Evolutionary conservation across 1,139 yeast species (phyloP).

Genomic region (Scheffersomyces quercinus): DNA sequence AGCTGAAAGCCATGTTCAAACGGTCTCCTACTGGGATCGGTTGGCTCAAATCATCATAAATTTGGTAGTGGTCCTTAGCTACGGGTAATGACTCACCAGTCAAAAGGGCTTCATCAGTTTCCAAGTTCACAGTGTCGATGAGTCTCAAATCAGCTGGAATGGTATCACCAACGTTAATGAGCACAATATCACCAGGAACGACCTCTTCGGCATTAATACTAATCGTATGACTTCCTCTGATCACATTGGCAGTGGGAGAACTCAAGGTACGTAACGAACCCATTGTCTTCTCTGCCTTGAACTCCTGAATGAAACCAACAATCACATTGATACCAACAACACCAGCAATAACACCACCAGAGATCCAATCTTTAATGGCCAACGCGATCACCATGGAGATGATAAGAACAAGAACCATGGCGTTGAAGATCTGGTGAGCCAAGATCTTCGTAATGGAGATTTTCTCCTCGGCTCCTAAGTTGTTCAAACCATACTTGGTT

Average conservation of each 20-base stretch:
- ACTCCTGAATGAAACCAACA: conserved; percentile 36
- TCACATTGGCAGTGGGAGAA: conserved; percentile 40
- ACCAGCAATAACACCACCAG: conserved; percentile 69
- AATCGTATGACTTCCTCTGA: conserved; percentile 36
- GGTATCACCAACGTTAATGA: conserved; percentile 46
- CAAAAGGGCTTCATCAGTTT: conserved; percentile 52
- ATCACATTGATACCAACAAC: conserved; percentile 33
- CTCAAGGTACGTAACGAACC: conserved; percentile 33
- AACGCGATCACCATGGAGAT: conserved; percentile 37
- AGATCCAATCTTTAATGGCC: conserved; percentile 74
- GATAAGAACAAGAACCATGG: conserved; percentile 37
- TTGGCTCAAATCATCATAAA: conserved; percentile 21
- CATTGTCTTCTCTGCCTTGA: conserved; percentile 42
- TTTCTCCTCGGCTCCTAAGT: conserved; percentile 28
- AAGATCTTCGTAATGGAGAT: conserved; percentile 26
- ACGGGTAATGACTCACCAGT: conserved; percentile 56
- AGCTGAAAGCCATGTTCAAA: conserved; percentile 46
- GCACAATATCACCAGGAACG: conserved; percentile 53
- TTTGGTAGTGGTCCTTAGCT: conserved; percentile 25
- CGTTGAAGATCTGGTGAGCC: conserved; percentile 40
- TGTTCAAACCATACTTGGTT: conserved; percentile 23
- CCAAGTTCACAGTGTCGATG: conserved; percentile 36
- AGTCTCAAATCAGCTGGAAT: conserved; percentile 53
- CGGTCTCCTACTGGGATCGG: conserved; percentile 43
- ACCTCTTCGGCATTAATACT: conserved; percentile 41